Evolutionary conservation across 495 filamentous ascomycete genomes (phyloP), one percentile per base, ranked within the genome.

Genomic region (Tetracladium marchalianum): DNA sequence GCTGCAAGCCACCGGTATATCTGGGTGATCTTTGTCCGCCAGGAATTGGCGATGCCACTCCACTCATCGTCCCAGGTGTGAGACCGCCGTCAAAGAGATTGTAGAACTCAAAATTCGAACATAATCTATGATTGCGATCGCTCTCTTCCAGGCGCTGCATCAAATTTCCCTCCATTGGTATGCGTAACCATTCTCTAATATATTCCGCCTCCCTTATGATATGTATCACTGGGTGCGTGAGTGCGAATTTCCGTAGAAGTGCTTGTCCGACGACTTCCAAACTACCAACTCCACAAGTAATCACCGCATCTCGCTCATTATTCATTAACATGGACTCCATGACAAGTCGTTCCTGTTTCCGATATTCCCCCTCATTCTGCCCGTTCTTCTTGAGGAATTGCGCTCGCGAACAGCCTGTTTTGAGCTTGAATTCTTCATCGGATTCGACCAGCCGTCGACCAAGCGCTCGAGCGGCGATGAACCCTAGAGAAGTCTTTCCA

Each of bases 21-120:
- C 18, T 27, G 4, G 44, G 44, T 11, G 44, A 47, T 13, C 44
- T 35, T 39, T 40, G 35, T 6, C 44, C 44, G 12, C 44, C 34
- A 31, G 15, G 35, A 15, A 27, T 36, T 39, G 19, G 35, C 24
- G 44, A 47, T 11, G 31, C 44, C 6, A 35, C 12, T 11, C 44
- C 44, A 13, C 45, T 31, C 59, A 67, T 8, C 50, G 54, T 9
- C 57, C n/a, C 17, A 52, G 44, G 2, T 47, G 54, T 12, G 24
- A 58, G 59, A 13, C 59, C 62, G 12, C 55, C 53, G 55, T 79
- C 63, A 50, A 62, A 76, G 37, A 85, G 58, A 50, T 90, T 90
- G 66, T 80, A 87, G 55, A 80, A 87, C 57, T 87, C 84, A 31
- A 83, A 77, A 54, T 86, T 87, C 9, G 83, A 83, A 61, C 81